Evolutionary conservation across 1,284 basidiomycete genomes (phyloP).

Genomic region (Cryptococcus sp.): DNA sequence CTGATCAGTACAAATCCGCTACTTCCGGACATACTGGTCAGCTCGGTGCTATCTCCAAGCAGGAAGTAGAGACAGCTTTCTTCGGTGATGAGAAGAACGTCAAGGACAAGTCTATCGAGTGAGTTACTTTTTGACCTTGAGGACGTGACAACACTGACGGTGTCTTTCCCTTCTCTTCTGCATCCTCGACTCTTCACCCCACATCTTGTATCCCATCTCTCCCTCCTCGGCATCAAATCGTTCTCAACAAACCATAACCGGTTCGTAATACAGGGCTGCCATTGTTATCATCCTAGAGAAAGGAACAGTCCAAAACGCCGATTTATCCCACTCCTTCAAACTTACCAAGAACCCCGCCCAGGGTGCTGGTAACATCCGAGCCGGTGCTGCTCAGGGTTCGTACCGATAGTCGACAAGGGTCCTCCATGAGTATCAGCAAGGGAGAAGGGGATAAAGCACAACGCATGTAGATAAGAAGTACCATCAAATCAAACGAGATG

Average conservation of each 20-base stretch:
- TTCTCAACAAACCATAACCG: background rate
- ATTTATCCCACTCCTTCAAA: conserved; percentile 22
- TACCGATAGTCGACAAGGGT: conserved; percentile 17
- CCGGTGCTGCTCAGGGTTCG: conserved; percentile 17
- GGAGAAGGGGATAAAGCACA: no score
- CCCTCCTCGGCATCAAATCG: background rate
- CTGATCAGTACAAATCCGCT: conserved; percentile 31
- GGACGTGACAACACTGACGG: background rate
- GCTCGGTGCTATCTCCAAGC: conserved; percentile 37
- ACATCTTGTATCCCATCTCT: background rate
- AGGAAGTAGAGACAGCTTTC: conserved; percentile 42
- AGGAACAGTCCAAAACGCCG: conserved; percentile 28
- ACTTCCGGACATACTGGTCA: conserved; percentile 40
- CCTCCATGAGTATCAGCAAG: background rate
- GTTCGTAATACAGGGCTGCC: conserved; percentile 29
- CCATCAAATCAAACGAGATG: background rate
- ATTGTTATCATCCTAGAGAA: conserved; percentile 41
- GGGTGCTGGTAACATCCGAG: conserved; percentile 28
- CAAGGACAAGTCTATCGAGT: conserved; percentile 45
- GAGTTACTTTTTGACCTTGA: conserved; percentile 11
- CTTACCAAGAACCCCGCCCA: conserved; percentile 38
- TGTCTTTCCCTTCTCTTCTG: background rate
- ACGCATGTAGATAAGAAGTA: background rate
- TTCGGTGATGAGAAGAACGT: conserved; percentile 42
- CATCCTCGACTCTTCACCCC: background rate